phyloP scores from a whole-genome alignment of 257 asterid species.

The Apocynum venetum region DNA sequence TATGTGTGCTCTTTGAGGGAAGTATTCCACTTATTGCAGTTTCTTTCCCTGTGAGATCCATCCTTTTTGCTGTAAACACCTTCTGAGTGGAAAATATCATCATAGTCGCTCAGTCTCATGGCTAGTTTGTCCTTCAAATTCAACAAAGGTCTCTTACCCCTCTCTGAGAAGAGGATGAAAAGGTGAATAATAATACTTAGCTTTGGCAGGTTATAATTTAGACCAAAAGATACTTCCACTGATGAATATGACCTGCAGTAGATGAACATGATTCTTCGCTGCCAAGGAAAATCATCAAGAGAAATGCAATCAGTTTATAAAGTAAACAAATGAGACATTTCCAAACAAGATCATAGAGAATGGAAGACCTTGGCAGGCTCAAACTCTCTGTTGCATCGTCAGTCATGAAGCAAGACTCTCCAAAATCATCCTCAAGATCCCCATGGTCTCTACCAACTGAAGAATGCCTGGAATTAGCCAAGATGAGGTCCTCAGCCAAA shows the following conservation, averaged over 20 bases:
- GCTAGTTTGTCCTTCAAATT: constrained; percentile 21
- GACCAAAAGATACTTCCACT: constrained; percentile 18
- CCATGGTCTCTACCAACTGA: constrained; percentile 25
- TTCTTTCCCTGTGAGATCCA: constrained; percentile 13
- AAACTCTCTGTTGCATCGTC: constrained; percentile 42
- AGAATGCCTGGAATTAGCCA: constrained; percentile 41
- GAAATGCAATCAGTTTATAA: constrained; percentile 21
- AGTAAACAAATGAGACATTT: background rate
- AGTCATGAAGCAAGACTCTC: constrained; percentile 23
- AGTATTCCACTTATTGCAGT: constrained; percentile 2
- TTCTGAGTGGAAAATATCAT: constrained; percentile 13
- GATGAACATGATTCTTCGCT: constrained; percentile 79
- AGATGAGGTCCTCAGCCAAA: constrained; percentile 14
- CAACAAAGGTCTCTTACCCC: constrained; percentile 34
- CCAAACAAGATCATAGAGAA: constrained; percentile 16
- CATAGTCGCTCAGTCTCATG: constrained; percentile 10
- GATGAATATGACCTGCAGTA: constrained; percentile 48
- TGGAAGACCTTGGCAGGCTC: constrained; percentile 53
- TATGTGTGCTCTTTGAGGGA: background rate
- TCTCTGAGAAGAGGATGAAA: constrained; percentile 33
- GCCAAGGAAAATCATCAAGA: constrained; percentile 25
- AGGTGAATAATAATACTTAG: background rate
- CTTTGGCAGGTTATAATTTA: constrained; percentile 2
- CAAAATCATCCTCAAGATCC: constrained; percentile 24
- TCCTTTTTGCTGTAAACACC: constrained; percentile 3